Base-by-base conservation (phyloP, 108 stramenopile genomes). In the Cyclotella baltica region DNA sequence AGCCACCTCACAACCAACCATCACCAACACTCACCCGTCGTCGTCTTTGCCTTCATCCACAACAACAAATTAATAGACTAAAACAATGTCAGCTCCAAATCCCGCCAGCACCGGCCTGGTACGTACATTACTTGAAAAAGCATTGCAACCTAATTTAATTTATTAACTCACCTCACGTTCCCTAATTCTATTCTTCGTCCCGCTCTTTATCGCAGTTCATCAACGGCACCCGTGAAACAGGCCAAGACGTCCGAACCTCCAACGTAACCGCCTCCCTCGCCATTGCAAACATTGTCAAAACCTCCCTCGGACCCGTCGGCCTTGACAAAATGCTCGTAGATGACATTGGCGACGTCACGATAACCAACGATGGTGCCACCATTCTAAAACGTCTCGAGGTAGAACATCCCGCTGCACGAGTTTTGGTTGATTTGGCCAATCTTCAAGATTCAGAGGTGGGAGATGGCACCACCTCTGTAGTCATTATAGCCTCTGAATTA, bases 271-370 rank as follows among this genome's bases (percentile, higher is more conserved):
- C 99, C 8, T 96, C 97, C 20, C 82, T 98, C 56, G 98, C 99
- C n/a, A 96, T 99, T 16, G 98, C 99, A 55, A 99, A 99, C 91
- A 99, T 99, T 73, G 98, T 99, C 64, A 99, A 99, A 83, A 89
- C 96, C 10, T 93, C 91, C n/a, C 88, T 99, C 50, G 99, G 99
- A 19, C 99, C 99, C 9, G 97, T 98, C 31, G 99, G 99, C 18
- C 89, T 99, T 43, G 99, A 99, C 78, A 99, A 99, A 86, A 99
- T 99, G 99, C 90, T 99, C 30, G 99, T 98, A 52, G 97, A 98
- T 72, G 95, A 96, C 67, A 96, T 98, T 47, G 99, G 99, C 29
- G 99, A 99, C 83, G 98, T 99, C 31, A 96, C 96, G 40, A 99
- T 99, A 70, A 99, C 99, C 57, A 99, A 99, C 73, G 99, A 99